Conservation (phyloP, 306 rosid species). For the Elaeagnus macrophylla region DNA sequence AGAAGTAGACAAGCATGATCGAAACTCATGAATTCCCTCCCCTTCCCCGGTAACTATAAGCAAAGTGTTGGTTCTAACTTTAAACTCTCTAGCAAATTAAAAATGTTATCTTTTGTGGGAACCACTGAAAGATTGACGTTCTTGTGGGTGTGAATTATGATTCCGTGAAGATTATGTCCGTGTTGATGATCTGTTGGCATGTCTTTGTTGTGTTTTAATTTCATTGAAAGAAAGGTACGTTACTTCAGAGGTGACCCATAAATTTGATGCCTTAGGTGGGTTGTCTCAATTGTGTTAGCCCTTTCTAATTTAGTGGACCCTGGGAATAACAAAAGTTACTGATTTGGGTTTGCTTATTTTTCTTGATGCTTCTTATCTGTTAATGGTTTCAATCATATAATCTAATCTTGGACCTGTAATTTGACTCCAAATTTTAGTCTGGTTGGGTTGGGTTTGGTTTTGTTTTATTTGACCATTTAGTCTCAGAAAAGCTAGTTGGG, state of each 20-base stretch:
- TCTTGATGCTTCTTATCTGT: constrained; percentile 21
- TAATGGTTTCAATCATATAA: constrained; percentile 11
- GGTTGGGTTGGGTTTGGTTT: background rate
- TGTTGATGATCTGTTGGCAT: background rate
- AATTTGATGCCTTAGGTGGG: constrained; percentile 14
- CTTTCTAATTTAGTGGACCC: constrained; percentile 26
- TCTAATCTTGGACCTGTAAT: constrained; percentile 6
- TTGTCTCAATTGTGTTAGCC: constrained; percentile 20
- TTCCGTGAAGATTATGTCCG: background rate
- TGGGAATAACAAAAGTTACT: background rate
- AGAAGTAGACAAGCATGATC: too few species aligned
- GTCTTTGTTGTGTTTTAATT: background rate
- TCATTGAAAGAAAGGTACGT: background rate
- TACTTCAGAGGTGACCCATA: constrained; percentile 40
- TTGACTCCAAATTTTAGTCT: background rate
- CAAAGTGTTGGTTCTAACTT: too few species aligned
- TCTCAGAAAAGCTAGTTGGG: background rate
- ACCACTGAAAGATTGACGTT: constrained; percentile 36
- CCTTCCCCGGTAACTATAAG: too few species aligned
- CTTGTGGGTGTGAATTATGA: background rate
- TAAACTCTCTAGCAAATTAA: too few species aligned
- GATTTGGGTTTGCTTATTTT: constrained; percentile 7
- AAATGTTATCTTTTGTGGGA: constrained; percentile 49
- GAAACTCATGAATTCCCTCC: too few species aligned
- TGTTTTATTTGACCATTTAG: background rate